A percentile compares a stretch with the other conserved stretches of the same genome.
phyloP scores from a whole-genome alignment of 331 rosid species.

The Prunus yedoensis region DNA sequence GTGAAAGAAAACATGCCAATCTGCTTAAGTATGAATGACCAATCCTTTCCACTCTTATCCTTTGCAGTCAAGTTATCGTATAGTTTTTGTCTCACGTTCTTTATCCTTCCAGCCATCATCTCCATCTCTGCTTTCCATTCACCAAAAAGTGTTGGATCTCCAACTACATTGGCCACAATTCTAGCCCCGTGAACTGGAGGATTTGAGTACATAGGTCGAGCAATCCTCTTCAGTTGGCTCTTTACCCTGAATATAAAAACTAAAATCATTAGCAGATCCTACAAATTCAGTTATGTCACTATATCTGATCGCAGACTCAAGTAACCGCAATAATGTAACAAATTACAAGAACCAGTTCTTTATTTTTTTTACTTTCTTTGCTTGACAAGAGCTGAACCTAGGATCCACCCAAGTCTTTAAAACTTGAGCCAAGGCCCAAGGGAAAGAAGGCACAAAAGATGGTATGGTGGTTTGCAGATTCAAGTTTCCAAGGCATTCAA shows the following conservation, averaged over 20 bases:
- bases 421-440: too few relatives aligned
- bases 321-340: background rate
- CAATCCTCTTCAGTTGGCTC: constrained; percentile 95
- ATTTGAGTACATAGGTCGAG: constrained; percentile 98
- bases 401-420: background rate
- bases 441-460: too few relatives aligned
- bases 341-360: background rate
- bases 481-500: background rate
- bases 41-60: constrained; percentile 93
- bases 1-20: constrained; percentile 99
- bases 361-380: too few relatives aligned
- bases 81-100: constrained; percentile 77
- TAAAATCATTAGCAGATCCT: constrained; percentile 16
- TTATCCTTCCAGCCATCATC: constrained; percentile 99
- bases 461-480: too few relatives aligned
- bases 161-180: constrained; percentile 93
- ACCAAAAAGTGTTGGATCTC: constrained; percentile 67
- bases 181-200: constrained; percentile 95
- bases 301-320: background rate
- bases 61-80: constrained; percentile 68
- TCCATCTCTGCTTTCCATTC: constrained; percentile 99
- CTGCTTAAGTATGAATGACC: constrained; percentile 94
- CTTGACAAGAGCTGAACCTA: background rate
- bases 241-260: constrained; percentile 64
- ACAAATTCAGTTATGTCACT: background rate